Evolutionary conservation across 441 rosid genomes (phyloP).

Genomic region (Viola pubescens): DNA sequence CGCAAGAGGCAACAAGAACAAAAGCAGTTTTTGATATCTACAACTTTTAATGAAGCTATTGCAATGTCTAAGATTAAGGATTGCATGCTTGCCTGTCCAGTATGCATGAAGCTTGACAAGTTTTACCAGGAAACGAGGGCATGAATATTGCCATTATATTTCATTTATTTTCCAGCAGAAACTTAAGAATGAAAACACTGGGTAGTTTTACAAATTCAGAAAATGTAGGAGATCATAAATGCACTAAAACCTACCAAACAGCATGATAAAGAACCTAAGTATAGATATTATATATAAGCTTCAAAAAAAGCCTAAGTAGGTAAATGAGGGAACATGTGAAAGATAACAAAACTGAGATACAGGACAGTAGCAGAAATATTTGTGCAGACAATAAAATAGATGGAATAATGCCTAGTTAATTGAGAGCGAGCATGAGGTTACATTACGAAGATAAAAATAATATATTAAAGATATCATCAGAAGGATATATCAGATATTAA

Average conservation of each 20-base stretch:
- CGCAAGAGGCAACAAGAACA: not conserved
- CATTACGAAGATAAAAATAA: too few species aligned
- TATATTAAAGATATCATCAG: slow-evolving; percentile 11
- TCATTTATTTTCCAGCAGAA: too few species aligned
- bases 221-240: not conserved
- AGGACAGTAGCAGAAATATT: not conserved
- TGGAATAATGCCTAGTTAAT: not conserved
- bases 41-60: too few species aligned
- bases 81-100: too few species aligned
- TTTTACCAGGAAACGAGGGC: too few species aligned
- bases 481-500: slow-evolving; percentile 95
- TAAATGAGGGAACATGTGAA: not conserved
- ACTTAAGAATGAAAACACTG: too few species aligned
- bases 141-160: too few species aligned
- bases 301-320: too few species aligned
- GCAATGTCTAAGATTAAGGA: too few species aligned
- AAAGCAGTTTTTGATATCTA: not conserved
- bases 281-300: not conserved
- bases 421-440: not conserved
- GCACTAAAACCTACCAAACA: not conserved
- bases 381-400: not conserved
- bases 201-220: not conserved
- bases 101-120: too few species aligned
- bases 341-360: not conserved
- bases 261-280: not conserved